Base-by-base conservation (phyloP, 805 yeast genomes). In the Schwanniomyces vanrijiae region DNA sequence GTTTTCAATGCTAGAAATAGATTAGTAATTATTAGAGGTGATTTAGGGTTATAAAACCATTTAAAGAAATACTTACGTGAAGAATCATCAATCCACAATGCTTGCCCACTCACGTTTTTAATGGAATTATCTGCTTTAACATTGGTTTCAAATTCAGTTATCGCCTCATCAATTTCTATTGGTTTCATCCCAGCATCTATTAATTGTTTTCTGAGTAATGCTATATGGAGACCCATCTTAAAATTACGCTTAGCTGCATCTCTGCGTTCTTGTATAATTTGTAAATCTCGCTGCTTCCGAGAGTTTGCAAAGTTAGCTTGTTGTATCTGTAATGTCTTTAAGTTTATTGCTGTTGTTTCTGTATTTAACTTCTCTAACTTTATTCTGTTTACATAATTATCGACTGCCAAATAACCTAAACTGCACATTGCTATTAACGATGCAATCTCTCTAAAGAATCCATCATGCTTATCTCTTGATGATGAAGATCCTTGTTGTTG, bases 141-240 rank as follows among this genome's bases (percentile, higher is more conserved):
- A 46, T 68, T 74, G 42, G 71, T 70, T 51, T 83, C 87, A 56
- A 81, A 85, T 50, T 79, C 83, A 6, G 62, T 68, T 6, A 79
- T 53, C 1, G 82, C 87, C 19, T 69, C 67, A 1, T 81, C 82
- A 13, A 84, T 75, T 7, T 71, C 70, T 7, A 75, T 76, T 10
- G 90, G 90, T n/a, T 77, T 78, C 9, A 75, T 46, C 0, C 86
- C 87, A 3, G 62, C 56, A n/a, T 82, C 86, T 2, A 64, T 54
- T 45, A 86, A 65, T 57, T 86, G 90, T 55, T 81, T 73, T 43
- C 88, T 68, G 28, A 86, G 64, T 62, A 86, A 61, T 2, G 88
- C 89, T 35, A 86, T 75, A 57, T 86, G 92, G 59, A 84, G 66
- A 4, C 78, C 74, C 86, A 84, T 80, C 63, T 80, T 82, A 69